These are phyloP conservation scores for Arxiozyma slooffiae DNA, from an alignment of 1,139 yeast species.

Conservation along the genomic window DNA sequence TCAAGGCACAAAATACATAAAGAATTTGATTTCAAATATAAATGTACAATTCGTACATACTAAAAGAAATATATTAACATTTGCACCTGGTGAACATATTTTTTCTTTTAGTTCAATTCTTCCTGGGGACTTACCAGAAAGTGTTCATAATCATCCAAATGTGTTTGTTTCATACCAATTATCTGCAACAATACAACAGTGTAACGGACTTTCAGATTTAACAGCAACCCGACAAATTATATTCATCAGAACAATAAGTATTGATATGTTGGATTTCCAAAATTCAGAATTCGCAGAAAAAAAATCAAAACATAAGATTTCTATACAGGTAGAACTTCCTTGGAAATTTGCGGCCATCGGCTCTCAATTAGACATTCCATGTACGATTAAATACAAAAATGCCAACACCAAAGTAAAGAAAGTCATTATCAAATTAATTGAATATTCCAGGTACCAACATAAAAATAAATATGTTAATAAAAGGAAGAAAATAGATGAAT, in stretches of 20 bases:
- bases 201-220: conserved; percentile 51
- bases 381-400: conserved; percentile 64
- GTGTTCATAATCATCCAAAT: conserved; percentile 83
- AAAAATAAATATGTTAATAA: neutral
- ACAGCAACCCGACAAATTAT: conserved; percentile 64
- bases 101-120: conserved; percentile 78
- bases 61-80: conserved; percentile 4
- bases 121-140: conserved; percentile 80
- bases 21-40: conserved; percentile 12
- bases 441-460: conserved; percentile 40
- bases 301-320: conserved; percentile 91
- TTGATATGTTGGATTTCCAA: conserved; percentile 77
- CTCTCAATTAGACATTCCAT: conserved; percentile 56
- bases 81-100: conserved; percentile 74
- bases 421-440: conserved; percentile 56
- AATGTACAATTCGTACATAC: conserved; percentile 24
- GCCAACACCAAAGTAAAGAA: conserved; percentile 74
- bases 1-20: conserved; percentile 2
- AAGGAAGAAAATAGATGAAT: neutral
- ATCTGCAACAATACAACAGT: conserved; percentile 74
- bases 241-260: conserved; percentile 73
- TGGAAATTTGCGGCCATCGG: conserved; percentile 88
- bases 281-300: conserved; percentile 92
- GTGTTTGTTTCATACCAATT: conserved; percentile 73
- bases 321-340: conserved; percentile 79